Percentiles rank a stretch among this genome's conserved stretches.
These are phyloP conservation scores for Macaranga tanarius DNA, from an alignment of 441 rosid species.

Conservation along the genomic window DNA sequence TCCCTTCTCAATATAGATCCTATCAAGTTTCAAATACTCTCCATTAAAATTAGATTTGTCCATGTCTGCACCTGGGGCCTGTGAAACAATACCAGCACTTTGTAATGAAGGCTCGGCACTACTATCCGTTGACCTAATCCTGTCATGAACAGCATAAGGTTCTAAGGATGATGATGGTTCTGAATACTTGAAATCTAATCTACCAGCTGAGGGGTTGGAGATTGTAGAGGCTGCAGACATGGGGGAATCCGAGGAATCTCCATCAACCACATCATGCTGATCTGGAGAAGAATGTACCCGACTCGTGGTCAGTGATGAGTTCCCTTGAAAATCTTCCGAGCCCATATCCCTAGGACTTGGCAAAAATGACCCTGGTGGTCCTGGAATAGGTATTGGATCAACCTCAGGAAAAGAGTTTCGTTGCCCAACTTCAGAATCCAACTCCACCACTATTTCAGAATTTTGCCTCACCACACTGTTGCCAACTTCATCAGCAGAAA, in stretches of 20 bases:
- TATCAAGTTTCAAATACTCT: slow-evolving; percentile 35
- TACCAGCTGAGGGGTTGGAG: slow-evolving; percentile 52
- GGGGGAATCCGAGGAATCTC: slow-evolving; percentile 73
- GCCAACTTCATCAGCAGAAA: slow-evolving; percentile 52
- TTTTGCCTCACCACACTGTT: slow-evolving; percentile 34
- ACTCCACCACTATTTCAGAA: slow-evolving; percentile 35
- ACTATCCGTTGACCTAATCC: slow-evolving; percentile 27
- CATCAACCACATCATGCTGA: slow-evolving; percentile 51
- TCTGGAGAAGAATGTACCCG: slow-evolving; percentile 71
- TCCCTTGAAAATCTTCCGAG: slow-evolving; percentile 78
- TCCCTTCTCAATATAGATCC: slow-evolving; percentile 47
- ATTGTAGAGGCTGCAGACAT: slow-evolving; percentile 67
- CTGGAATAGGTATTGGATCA: slow-evolving; percentile 94
- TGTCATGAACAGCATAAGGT: slow-evolving; percentile 38
- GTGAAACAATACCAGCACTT: slow-evolving; percentile 37
- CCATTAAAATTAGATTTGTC: slow-evolving; percentile 36
- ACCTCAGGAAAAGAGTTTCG: slow-evolving; percentile 63
- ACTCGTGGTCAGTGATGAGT: slow-evolving; percentile 71
- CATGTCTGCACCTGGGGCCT: slow-evolving; percentile 34
- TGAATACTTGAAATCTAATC: slow-evolving; percentile 38
- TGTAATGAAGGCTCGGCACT: slow-evolving; percentile 34
- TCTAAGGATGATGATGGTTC: slow-evolving; percentile 38
- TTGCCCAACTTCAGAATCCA: slow-evolving; percentile 46
- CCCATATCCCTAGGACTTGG: slow-evolving; percentile 90
- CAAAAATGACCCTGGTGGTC: slow-evolving; percentile 95